Conservation (phyloP, 305 asterid genomes). For the Solanum hybrid region DNA sequence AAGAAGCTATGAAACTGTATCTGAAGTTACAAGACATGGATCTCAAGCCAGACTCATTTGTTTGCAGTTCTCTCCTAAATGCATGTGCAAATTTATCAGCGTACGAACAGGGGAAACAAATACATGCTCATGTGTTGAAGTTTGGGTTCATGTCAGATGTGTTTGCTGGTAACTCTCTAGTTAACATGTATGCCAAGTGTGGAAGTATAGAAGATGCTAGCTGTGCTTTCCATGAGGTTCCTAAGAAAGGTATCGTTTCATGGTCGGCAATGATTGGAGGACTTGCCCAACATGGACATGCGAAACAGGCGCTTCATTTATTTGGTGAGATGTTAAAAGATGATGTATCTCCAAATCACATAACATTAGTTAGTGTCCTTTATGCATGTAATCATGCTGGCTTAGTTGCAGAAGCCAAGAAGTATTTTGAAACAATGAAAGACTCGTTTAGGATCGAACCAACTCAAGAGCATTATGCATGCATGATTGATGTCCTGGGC, state of each 20-base stretch:
- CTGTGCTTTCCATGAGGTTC: slow-evolving; percentile 53
- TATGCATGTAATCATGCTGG: slow-evolving; percentile 89
- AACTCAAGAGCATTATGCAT: slow-evolving; percentile 80
- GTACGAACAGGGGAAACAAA: slow-evolving; percentile 84
- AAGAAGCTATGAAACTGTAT: slow-evolving; percentile 77
- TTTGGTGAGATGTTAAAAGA: slow-evolving; percentile 55
- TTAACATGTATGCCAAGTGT: slow-evolving; percentile 95
- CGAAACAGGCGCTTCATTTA: slow-evolving; percentile 51
- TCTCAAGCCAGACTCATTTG: slow-evolving; percentile 69
- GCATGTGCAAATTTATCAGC: slow-evolving; percentile 83
- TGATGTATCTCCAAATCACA: slow-evolving; percentile 60
- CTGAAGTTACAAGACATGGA: slow-evolving; percentile 39
- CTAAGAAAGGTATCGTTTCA: slow-evolving; percentile 59
- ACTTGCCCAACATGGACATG: slow-evolving; percentile 87
- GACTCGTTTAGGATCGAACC: slow-evolving; percentile 52
- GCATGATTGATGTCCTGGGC: slow-evolving; percentile 87
- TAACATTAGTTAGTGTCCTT: slow-evolving; percentile 72
- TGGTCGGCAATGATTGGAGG: slow-evolving; percentile 93
- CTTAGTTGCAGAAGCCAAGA: slow-evolving; percentile 57
- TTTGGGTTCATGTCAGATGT: slow-evolving; percentile 60
- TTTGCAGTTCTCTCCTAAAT: slow-evolving; percentile 76
- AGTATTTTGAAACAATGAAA: slow-evolving; percentile 53
- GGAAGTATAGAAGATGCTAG: slow-evolving; percentile 81
- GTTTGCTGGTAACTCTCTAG: slow-evolving; percentile 83
- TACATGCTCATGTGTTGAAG: slow-evolving; percentile 68